phyloP scores from a whole-genome alignment of 192 early-diverging fungal genomes.

The Glomus cerebriforme region DNA sequence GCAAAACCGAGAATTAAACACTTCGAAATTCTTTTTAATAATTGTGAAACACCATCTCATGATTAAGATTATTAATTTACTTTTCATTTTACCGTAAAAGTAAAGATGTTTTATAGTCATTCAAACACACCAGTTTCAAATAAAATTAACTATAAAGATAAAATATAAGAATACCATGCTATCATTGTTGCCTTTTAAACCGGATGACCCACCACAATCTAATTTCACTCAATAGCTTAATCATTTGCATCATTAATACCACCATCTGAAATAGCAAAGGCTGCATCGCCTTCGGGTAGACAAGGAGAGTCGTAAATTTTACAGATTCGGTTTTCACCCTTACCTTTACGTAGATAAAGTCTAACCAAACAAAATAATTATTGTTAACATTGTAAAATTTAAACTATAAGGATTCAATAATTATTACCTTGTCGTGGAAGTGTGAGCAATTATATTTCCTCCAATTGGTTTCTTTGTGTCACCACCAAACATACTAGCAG shows the following conservation, averaged over 20 bases:
- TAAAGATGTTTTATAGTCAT: no score
- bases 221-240: not conserved
- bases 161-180: no score
- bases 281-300: conserved; percentile 87
- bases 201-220: no score
- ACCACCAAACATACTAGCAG: conserved; percentile 81
- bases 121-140: no score
- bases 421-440: conserved; percentile 89
- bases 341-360: conserved; percentile 88
- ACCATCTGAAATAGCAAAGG: conserved; percentile 87
- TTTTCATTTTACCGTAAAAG: no score
- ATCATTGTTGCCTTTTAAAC: no score
- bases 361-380: conserved; percentile 39
- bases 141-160: no score
- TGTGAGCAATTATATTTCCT: conserved; percentile 97
- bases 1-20: no score
- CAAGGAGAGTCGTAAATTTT: conserved; percentile 98
- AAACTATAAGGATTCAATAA: not conserved
- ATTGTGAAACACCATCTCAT: no score
- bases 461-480: conserved; percentile 97
- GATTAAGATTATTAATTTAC: no score
- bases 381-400: conserved; percentile 7
- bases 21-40: no score
- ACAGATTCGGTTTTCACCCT: conserved; percentile 89
- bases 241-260: conserved; percentile 83